Percentiles rank a stretch among this genome's conserved stretches.
These are phyloP conservation scores for Sonneratia caseolaris DNA, from an alignment of 345 rosid species.

Conservation along the genomic window DNA sequence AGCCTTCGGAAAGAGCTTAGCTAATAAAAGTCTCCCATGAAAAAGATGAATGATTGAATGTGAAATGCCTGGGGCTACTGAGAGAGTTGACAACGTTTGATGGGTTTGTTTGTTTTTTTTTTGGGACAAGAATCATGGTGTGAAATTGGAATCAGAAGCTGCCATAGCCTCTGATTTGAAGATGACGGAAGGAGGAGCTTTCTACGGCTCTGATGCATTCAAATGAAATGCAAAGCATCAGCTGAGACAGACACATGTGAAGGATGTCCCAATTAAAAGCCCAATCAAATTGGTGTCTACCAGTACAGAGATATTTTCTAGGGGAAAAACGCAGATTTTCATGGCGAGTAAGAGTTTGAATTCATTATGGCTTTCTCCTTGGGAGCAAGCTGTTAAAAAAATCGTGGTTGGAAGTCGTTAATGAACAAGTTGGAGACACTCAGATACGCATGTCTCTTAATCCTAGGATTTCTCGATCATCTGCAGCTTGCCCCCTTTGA, in stretches of 20 bases:
- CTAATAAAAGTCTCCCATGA: background rate
- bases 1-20: background rate
- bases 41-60: background rate
- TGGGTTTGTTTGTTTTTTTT: background rate
- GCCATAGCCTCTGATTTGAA: background rate
- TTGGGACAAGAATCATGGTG: background rate
- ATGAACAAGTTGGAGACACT: background rate
- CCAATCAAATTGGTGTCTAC: background rate
- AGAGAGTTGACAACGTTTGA: background rate
- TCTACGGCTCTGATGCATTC: background rate
- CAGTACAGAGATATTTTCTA: background rate
- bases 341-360: background rate
- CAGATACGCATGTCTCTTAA: background rate
- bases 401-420: background rate
- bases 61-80: background rate
- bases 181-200: background rate
- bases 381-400: background rate
- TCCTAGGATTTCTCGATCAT: background rate
- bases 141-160: background rate
- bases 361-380: background rate
- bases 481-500: background rate
- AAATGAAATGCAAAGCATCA: background rate
- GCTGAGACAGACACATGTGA: background rate
- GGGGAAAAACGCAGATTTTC: background rate
- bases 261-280: background rate